Evolutionary conservation across 306 rosid genomes (phyloP), one percentile per base, ranked within the genome.

Genomic region (Ceratonia siliqua): DNA sequence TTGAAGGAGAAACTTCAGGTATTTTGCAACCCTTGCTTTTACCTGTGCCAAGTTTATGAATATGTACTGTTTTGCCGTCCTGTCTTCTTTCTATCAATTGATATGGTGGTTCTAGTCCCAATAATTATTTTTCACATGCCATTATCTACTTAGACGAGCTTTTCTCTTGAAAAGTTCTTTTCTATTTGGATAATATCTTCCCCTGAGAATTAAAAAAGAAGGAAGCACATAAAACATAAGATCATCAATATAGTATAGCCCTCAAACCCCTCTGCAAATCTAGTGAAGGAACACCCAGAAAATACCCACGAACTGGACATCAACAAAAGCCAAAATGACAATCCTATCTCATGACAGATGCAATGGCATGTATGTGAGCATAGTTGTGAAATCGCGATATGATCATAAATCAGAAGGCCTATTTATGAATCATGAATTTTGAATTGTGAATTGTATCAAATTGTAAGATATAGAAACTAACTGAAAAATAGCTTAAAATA

Each of bases 1-100:
- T 63, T 83, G 80, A 91, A 89, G 86, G 91, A 87, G 79, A 87
- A 81, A 80, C 88, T 91, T 79, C 97, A 93, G 98, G 98, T 93
- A 52, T 79, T 85, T 39, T 22, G 63, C 66, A 46, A 25, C 63
- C 33, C 20, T 74, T 65, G 28, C 66, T 52, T 59, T 64, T 42
- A 18, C 65, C 56, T 22, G 14, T 70, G 32, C 36, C 62, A 45
- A 52, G 45, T 17, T 62, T 62, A 46, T 32, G 20, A 24, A 63
- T 30, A 20, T 30, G 18, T 79, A 33, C 48, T 18, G 39, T 62
- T 65, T 32, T 15, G 27, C 35, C 68, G 38, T 59, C 48, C n/a
- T 42, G 20, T 21, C 57, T 76, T 30, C 38, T 61, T 59, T 59
- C 35, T 75, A 1, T 42, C 14, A 71, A 41, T 62, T 63, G 33